These are phyloP conservation scores for Malassezia japonica DNA, from an alignment of 1,284 basidiomycete species.

Conservation along the genomic window DNA sequence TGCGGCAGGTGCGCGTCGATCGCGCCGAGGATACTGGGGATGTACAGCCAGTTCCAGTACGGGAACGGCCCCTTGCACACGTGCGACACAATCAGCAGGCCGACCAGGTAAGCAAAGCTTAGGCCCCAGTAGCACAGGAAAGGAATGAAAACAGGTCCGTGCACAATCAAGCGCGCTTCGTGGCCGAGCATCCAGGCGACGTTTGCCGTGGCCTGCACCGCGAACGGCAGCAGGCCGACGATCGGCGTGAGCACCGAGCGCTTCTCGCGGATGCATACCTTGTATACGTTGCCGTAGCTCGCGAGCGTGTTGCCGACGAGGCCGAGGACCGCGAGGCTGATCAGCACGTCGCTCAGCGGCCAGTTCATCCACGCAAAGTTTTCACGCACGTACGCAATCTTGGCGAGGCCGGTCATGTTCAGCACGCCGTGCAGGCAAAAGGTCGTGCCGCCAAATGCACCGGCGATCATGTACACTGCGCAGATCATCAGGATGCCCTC, in stretches of 20 bases:
- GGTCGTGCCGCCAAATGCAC: constrained; percentile 49
- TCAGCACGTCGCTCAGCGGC: constrained; percentile 75
- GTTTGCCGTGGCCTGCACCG: constrained; percentile 61
- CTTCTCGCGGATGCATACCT: constrained; percentile 7
- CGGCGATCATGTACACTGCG: constrained; percentile 67
- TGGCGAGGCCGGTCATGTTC: constrained; percentile 57
- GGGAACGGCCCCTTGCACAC: constrained; percentile 78
- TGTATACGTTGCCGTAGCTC: constrained; percentile 46
- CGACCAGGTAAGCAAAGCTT: constrained; percentile 66
- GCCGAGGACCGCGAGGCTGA: constrained; percentile 68
- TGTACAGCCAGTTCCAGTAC: constrained; percentile 73
- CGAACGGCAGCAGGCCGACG: constrained; percentile 68
- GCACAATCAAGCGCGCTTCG: constrained; percentile 24
- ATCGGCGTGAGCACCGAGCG: constrained; percentile 56
- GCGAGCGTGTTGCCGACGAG: constrained; percentile 71
- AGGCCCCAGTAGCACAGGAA: constrained; percentile 83
- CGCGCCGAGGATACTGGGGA: constrained; percentile 68
- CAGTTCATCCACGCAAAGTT: constrained; percentile 56
- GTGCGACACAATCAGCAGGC: constrained; percentile 84
- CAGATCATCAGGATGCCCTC: constrained; percentile 88
- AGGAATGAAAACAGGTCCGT: constrained; percentile 59
- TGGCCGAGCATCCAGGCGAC: constrained; percentile 63
- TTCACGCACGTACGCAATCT: constrained; percentile 45
- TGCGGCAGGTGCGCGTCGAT: constrained; percentile 56
- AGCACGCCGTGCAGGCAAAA: constrained; percentile 76